Evolutionary conservation across 805 yeast species (phyloP).

Genomic region (Jamesozyma spencerorum): DNA sequence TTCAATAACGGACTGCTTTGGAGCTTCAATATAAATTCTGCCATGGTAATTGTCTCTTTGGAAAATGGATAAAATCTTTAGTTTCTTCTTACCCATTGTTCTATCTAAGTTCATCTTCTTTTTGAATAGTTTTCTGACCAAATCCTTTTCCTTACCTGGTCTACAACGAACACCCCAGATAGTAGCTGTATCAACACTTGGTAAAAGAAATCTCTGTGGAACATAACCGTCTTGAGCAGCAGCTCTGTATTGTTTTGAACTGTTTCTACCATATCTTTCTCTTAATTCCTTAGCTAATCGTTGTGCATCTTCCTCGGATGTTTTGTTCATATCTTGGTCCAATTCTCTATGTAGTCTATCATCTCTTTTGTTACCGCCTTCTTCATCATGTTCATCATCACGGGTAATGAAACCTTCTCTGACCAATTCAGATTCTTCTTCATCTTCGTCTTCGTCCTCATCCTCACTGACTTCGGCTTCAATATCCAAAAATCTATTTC

Average conservation of each 20-base stretch:
- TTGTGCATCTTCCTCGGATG: constrained; percentile 92
- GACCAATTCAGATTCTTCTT: constrained; percentile 79
- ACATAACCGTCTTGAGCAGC: constrained; percentile 77
- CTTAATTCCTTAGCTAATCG: constrained; percentile 83
- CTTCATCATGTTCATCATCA: constrained; percentile 45
- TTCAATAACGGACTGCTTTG: constrained; percentile 84
- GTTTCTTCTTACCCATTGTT: constrained; percentile 54
- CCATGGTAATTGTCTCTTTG: constrained; percentile 92
- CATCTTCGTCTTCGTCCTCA: constrained; percentile 87
- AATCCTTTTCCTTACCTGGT: constrained; percentile 85
- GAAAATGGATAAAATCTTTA: constrained; percentile 80
- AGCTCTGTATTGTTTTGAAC: constrained; percentile 63
- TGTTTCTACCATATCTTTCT: constrained; percentile 83
- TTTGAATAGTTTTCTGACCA: constrained; percentile 75
- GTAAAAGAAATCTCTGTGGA: constrained; percentile 86
- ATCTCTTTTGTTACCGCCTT: constrained; percentile 39
- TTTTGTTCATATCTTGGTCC: constrained; percentile 77
- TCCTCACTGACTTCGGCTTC: constrained; percentile 99
- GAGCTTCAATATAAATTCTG: constrained; percentile 88
- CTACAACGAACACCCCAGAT: constrained; percentile 94
- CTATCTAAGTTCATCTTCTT: constrained; percentile 72
- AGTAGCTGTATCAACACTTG: constrained; percentile 92
- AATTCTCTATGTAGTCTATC: constrained; percentile 86
- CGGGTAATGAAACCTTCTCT: constrained; percentile 70
- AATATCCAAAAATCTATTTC: constrained; percentile 91